phyloP scores from a whole-genome alignment of 2,329 filamentous ascomycete genomes.

The Botrytis elliptica region DNA sequence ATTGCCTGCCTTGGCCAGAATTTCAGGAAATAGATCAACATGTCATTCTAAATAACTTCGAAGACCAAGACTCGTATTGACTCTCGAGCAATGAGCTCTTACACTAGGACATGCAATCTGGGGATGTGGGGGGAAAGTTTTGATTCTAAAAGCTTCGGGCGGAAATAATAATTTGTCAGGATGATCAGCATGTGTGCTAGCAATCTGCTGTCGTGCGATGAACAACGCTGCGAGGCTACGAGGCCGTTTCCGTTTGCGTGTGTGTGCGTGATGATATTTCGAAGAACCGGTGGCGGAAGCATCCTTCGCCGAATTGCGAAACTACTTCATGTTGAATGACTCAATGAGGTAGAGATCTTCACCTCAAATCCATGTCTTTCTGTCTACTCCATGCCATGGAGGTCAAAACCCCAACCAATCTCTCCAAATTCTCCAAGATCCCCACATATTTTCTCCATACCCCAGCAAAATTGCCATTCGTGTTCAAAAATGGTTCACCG shows the following conservation, averaged over 20 bases:
- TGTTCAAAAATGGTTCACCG: background rate
- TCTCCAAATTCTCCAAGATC: background rate
- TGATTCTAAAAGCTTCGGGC: background rate
- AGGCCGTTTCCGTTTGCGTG: background rate
- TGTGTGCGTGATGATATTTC: background rate
- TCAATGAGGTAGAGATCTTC: background rate
- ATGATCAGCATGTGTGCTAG: background rate
- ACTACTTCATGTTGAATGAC: background rate
- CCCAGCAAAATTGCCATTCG: background rate
- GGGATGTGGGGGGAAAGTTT: background rate
- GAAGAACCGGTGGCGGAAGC: background rate
- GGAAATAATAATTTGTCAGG: background rate
- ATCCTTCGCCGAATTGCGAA: background rate
- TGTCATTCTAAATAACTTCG: background rate
- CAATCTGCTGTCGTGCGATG: background rate
- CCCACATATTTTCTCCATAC: background rate
- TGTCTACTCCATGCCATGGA: constrained; percentile 6
- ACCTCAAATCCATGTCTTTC: background rate
- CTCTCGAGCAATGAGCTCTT: background rate
- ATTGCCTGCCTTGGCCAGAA: background rate
- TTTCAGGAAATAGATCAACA: background rate
- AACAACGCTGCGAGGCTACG: background rate
- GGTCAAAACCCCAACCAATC: background rate
- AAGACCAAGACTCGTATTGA: background rate
- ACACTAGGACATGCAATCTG: background rate